Conservation (phyloP, 805 yeast species). For the Yarrowia sp. region DNA sequence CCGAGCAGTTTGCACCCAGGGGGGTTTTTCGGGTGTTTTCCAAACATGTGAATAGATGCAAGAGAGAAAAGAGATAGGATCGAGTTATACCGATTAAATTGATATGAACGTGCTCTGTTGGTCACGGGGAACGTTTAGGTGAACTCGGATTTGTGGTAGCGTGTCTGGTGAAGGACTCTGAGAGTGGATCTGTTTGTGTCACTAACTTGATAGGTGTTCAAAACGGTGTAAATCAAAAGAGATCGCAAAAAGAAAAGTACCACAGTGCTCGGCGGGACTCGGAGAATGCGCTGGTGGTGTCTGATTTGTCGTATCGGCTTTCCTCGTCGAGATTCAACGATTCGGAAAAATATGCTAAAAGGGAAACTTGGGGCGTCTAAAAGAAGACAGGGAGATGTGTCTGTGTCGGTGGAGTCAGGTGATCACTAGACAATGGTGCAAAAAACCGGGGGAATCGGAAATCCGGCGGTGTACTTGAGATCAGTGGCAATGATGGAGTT, state of each 20-base stretch:
- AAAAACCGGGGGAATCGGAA: no score
- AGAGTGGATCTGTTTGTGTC: background rate
- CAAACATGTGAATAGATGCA: background rate
- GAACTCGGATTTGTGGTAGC: no score
- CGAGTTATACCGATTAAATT: background rate
- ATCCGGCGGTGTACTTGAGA: background rate
- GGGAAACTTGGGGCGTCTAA: background rate
- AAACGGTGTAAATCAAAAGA: no score
- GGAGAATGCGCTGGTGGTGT: background rate
- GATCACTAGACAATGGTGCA: background rate
- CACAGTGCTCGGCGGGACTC: background rate
- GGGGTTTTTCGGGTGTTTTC: slow-evolving; percentile 19
- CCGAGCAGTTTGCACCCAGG: slow-evolving; percentile 71
- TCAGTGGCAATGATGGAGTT: slow-evolving; percentile 30
- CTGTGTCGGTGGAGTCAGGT: background rate
- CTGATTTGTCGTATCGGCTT: background rate
- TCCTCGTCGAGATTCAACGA: background rate
- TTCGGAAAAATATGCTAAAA: background rate
- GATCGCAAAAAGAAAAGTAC: background rate
- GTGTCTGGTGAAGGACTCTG: no score
- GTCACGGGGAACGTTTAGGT: no score
- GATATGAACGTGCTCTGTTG: background rate
- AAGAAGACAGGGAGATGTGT: background rate
- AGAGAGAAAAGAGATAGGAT: no score
- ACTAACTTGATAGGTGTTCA: no score